These are phyloP conservation scores for Ceratorhiza oryzae-sativae DNA, from an alignment of 1,284 basidiomycete genomes.

Conservation along the genomic window DNA sequence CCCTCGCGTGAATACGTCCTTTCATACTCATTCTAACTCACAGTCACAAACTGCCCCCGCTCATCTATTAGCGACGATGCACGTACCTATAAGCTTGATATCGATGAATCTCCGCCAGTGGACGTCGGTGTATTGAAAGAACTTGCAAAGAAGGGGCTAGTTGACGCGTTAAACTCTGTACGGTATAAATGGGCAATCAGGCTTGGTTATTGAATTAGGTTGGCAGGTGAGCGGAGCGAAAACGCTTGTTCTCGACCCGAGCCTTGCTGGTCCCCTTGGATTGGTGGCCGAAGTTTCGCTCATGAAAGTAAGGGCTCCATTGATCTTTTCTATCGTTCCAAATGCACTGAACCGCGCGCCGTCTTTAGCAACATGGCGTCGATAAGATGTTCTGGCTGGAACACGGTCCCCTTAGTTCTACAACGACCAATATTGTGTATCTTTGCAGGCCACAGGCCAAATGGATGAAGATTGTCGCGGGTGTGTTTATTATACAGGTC, in stretches of 20 bases:
- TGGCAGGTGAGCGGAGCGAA: constrained; percentile 90
- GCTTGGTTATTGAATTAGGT: constrained; percentile 31
- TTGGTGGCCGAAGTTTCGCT: constrained; percentile 91
- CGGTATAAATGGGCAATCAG: constrained; percentile 47
- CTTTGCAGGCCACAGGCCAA: constrained; percentile 88
- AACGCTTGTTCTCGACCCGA: constrained; percentile 91
- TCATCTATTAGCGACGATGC: constrained; percentile 41
- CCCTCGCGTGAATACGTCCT: constrained; percentile 11
- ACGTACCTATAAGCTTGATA: constrained; percentile 34
- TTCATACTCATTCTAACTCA: constrained; percentile 14
- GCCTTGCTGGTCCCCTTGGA: constrained; percentile 89
- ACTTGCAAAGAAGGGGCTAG: constrained; percentile 74
- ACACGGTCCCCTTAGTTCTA: constrained; percentile 79
- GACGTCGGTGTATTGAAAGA: constrained; percentile 78
- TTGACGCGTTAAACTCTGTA: constrained; percentile 85
- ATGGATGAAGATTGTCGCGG: constrained; percentile 88
- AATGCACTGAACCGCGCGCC: background rate
- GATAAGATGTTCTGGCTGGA: constrained; percentile 99
- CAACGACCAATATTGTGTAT: constrained; percentile 91
- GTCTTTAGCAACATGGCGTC: constrained; percentile 88
- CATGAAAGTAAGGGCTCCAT: constrained; percentile 71
- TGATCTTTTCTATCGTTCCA: too few relatives aligned
- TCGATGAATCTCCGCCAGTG: constrained; percentile 49
- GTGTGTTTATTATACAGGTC: constrained; percentile 56
- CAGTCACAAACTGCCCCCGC: constrained; percentile 32